Evolutionary conservation across 2,329 filamentous ascomycete genomes (phyloP), one percentile per base, ranked within the genome.

Genomic region (Paracoccidioides brasiliensis): DNA sequence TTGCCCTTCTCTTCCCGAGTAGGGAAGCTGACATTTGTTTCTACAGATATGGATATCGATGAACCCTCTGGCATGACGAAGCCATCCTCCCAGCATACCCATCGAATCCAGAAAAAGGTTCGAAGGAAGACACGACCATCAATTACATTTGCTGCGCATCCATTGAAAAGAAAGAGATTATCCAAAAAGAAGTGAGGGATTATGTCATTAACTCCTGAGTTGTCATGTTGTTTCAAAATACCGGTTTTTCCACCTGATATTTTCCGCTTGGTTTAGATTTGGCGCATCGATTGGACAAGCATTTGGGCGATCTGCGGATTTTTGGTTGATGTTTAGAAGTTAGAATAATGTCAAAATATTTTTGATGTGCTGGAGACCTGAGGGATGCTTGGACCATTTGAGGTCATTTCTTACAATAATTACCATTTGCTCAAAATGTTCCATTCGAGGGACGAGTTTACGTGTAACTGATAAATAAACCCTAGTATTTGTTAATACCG

Each of bases 1-100:
- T 22, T 22, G 22, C 2, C 1, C 6, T n/a, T 53, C 45, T 35
- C 12, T 43, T 37, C 6, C n/a, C 3, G 1, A 48, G 12, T 51
- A 40, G 7, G 28, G 58, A 61, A 56, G 62, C 52, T 52, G 44
- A 50, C 38, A 38, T n/a, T 56, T 22, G 12, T 10, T 41, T 54
- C 51, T 54, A 44, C 53, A 72, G 71, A 65, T 32, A 74, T 74
- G 72, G 72, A 73, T 42, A 61, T 74, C 55, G 72, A 73, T 54
- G 61, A 60, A n/a, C 53, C 43, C 45, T 51, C 60, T 9, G 52
- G 53, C 37, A 61, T 58, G 52, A 60, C 64, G 22, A 63, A 63
- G 46, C 61, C 56, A 52, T 58, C 54, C 35, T 58, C 65, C 8
- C 63, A 64, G 3, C 67, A 68, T 52, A 58, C 63, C n/a, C 63